Percentiles rank a stretch among this genome's conserved stretches.
These are phyloP conservation scores for Polymyxa betae DNA, from an alignment of 208 protist species.

Conservation along the genomic window DNA sequence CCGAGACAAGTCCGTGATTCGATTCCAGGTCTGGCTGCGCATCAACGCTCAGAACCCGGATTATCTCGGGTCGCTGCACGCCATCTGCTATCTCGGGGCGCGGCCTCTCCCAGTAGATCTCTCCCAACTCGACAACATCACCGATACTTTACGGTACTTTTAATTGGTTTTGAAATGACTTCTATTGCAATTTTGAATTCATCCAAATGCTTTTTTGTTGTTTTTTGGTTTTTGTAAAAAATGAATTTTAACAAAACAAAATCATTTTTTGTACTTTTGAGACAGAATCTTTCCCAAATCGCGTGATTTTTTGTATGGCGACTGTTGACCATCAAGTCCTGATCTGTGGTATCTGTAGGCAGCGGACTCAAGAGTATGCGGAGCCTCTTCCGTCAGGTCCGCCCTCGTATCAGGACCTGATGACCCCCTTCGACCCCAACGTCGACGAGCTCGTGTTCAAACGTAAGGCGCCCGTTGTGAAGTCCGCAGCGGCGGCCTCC, in stretches of 20 bases:
- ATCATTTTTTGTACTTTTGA: too few species aligned
- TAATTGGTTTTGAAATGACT: background rate
- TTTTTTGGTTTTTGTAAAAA: too few species aligned
- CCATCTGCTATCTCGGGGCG: constrained; percentile 30
- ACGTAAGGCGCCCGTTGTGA: constrained; percentile 35
- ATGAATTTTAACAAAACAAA: too few species aligned
- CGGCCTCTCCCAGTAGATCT: background rate
- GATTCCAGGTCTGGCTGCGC: background rate
- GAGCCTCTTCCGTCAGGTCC: background rate
- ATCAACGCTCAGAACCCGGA: constrained; percentile 37
- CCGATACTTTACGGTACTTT: background rate
- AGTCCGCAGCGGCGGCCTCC: background rate
- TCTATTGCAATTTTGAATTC: background rate
- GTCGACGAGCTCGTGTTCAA: constrained; percentile 35
- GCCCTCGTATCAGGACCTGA: constrained; percentile 17
- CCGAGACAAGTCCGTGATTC: background rate
- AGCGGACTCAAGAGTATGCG: constrained; percentile 6
- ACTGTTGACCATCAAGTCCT: too few species aligned
- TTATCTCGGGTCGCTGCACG: constrained; percentile 31
- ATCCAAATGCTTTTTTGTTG: background rate
- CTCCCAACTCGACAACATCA: constrained; percentile 10
- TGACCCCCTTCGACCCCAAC: constrained; percentile 4
- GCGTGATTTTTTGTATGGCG: too few species aligned
- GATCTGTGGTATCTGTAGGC: background rate
- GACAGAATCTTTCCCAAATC: too few species aligned